Base-by-base conservation (phyloP, 176 grass and related monocot species). In the Dactylis glomerata region DNA sequence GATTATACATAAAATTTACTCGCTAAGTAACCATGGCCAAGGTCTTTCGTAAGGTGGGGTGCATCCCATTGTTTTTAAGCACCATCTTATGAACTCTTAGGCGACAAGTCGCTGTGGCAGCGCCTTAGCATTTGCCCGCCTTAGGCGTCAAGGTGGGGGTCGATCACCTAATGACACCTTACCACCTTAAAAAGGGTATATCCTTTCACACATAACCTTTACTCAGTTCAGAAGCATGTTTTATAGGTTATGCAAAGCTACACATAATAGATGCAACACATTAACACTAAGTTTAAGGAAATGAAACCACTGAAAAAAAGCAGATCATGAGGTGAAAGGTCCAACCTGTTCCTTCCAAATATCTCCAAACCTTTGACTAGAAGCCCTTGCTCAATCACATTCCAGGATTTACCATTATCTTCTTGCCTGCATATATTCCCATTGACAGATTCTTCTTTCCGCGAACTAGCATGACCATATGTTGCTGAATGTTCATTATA, bases 351-450 rank as follows among this genome's bases (percentile, higher is more conserved):
- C 83, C 82, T 92, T 85, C 93, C 96, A 73, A 96, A 99, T 81
- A 99, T 94, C 78, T 96, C 93, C 61, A 99, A 76, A 89, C 96
- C 96, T 92, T 99, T 99, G 68, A 94, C 51, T 68, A 96, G 88
- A 72, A 99, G 93, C 16, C 88, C 88, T 86, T 94, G 89, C 85
- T 99, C 93, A 87, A 96, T 91, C 73, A 86, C 28, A 32, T 84
- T 94, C 96, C 96, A 99, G 8, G 89, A 90, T 79, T 68, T 72
- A 76, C 40, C 38, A 78, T 59, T 80, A 61, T 92, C 71, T 23
- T 86, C 86, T 79, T 91, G 89, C 74, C 50, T 99, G 82, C 87
- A 89, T 42, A 82, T 78, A 85, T 87, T 99, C 83, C 90, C 91
- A 75, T 90, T 86, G 61, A 89, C 85, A 27, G 89, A 89, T 72